Evolutionary conservation across 257 asterid species (phyloP).

Genomic region (Ligustrum vulgare): DNA sequence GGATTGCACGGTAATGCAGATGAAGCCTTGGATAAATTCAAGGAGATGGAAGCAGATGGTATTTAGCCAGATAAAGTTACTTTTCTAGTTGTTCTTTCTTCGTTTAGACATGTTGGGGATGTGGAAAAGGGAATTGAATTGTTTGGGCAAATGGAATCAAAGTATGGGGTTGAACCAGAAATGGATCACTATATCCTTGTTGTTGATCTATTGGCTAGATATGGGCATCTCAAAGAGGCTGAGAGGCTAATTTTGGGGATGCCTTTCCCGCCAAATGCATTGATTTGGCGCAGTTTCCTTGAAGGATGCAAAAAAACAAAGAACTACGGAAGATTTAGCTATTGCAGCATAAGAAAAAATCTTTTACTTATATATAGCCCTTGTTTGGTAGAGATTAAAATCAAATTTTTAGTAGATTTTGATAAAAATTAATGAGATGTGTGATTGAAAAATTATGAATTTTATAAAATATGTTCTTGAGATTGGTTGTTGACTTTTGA

Average conservation of each 20-base stretch:
- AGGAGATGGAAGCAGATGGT: slow-evolving; percentile 58
- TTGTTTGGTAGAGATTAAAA: too few relatives aligned
- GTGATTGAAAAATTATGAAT: too few relatives aligned
- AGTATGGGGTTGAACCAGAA: slow-evolving; percentile 66
- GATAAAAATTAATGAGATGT: too few relatives aligned
- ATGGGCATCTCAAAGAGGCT: slow-evolving; percentile 68
- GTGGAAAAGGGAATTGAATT: slow-evolving; percentile 67
- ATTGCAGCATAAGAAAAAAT: slow-evolving; percentile 26
- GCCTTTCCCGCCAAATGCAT: slow-evolving; percentile 79
- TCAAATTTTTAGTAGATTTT: too few relatives aligned
- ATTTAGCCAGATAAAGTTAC: slow-evolving; percentile 67
- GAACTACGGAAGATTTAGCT: slow-evolving; percentile 17
- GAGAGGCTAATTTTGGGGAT: slow-evolving; percentile 63
- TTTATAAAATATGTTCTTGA: too few relatives aligned
- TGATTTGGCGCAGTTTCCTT: slow-evolving; percentile 75
- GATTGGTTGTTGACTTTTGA: too few relatives aligned
- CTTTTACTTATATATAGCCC: too few relatives aligned
- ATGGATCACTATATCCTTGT: slow-evolving; percentile 64
- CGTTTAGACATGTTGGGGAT: slow-evolving; percentile 79
- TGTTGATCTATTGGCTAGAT: slow-evolving; percentile 72
- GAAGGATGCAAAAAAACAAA: slow-evolving; percentile 73
- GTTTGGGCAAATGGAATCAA: slow-evolving; percentile 52
- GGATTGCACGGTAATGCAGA: slow-evolving; percentile 67
- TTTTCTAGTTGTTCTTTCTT: slow-evolving; percentile 66
- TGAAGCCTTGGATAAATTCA: slow-evolving; percentile 58